These are phyloP conservation scores for Cytospora piceicola DNA, from an alignment of 2,329 filamentous ascomycete species.

Conservation along the genomic window DNA sequence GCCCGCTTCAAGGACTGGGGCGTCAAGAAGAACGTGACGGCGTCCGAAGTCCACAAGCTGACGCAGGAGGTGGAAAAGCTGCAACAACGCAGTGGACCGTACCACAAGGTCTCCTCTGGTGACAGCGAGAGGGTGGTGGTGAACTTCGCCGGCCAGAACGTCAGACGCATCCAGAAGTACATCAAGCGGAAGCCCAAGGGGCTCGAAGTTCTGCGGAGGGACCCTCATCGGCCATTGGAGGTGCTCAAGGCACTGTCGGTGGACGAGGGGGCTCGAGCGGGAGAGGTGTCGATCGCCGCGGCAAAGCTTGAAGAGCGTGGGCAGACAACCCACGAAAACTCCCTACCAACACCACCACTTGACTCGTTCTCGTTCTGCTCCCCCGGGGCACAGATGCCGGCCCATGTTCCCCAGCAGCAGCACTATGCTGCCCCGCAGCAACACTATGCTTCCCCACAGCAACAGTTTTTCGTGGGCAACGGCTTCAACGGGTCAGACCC, in stretches of 20 bases:
- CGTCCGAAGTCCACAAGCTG: slow-evolving; percentile 35
- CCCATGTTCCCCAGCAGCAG: slow-evolving; percentile 9
- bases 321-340: background rate
- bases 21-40: slow-evolving; percentile 41
- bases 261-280: slow-evolving; percentile 20
- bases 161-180: slow-evolving; percentile 27
- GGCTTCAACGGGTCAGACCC: slow-evolving; percentile 15
- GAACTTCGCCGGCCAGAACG: slow-evolving; percentile 7
- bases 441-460: background rate
- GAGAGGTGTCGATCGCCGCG: slow-evolving; percentile 16
- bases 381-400: background rate
- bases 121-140: slow-evolving; percentile 10
- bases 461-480: slow-evolving; percentile 14
- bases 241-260: slow-evolving; percentile 23
- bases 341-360: background rate
- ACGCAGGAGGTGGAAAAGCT: slow-evolving; percentile 36
- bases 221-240: slow-evolving; percentile 19
- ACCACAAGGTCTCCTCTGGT: background rate
- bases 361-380: slow-evolving; percentile 5
- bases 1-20: slow-evolving; percentile 41
- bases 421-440: background rate
- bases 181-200: slow-evolving; percentile 27
- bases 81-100: slow-evolving; percentile 9
- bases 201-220: slow-evolving; percentile 8
- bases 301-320: slow-evolving; percentile 12